phyloP scores from a whole-genome alignment of 1,139 yeast genomes.

The Suhomyces bribrorum region DNA sequence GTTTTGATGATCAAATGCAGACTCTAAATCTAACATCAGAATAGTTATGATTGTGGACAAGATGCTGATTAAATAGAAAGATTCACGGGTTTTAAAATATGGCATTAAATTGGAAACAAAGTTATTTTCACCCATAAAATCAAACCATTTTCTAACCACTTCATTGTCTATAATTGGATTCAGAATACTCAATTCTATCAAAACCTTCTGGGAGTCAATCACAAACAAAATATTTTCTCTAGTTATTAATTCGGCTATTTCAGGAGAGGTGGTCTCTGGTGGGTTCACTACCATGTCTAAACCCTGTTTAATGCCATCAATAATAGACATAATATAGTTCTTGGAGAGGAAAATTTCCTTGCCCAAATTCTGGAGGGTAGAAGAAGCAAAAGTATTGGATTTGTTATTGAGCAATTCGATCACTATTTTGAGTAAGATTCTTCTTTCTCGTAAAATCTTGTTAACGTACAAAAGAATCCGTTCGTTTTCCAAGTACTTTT shows the following conservation, averaged over 20 bases:
- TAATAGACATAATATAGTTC: slow-evolving; percentile 27
- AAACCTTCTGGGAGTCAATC: slow-evolving; percentile 44
- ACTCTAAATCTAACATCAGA: slow-evolving; percentile 55
- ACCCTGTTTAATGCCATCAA: slow-evolving; percentile 17
- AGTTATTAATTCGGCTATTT: slow-evolving; percentile 26
- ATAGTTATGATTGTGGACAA: slow-evolving; percentile 52
- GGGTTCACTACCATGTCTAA: slow-evolving; percentile 5
- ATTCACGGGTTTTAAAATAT: slow-evolving; percentile 31
- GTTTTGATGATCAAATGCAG: slow-evolving; percentile 21
- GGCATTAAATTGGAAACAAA: slow-evolving; percentile 37
- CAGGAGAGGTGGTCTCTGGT: slow-evolving; percentile 17
- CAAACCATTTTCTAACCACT: slow-evolving; percentile 56
- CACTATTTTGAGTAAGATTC: slow-evolving; percentile 44
- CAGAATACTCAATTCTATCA: slow-evolving; percentile 41
- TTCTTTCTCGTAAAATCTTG: slow-evolving; percentile 47
- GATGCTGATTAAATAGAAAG: slow-evolving; percentile 45
- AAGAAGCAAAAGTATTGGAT: slow-evolving; percentile 30
- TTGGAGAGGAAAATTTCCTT: slow-evolving; percentile 35
- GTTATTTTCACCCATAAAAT: slow-evolving; percentile 44
- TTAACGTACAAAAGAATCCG: slow-evolving; percentile 33
- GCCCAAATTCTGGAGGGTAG: slow-evolving; percentile 40
- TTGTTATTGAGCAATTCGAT: slow-evolving; percentile 40
- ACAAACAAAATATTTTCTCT: slow-evolving; percentile 41
- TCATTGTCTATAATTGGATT: slow-evolving; percentile 32
- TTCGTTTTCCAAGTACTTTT: slow-evolving; percentile 31